A percentile compares a stretch with the other conserved stretches of the same genome.
These are phyloP conservation scores for Beverwykella pulmonaria DNA, from an alignment of 495 filamentous ascomycete species.

Conservation along the genomic window DNA sequence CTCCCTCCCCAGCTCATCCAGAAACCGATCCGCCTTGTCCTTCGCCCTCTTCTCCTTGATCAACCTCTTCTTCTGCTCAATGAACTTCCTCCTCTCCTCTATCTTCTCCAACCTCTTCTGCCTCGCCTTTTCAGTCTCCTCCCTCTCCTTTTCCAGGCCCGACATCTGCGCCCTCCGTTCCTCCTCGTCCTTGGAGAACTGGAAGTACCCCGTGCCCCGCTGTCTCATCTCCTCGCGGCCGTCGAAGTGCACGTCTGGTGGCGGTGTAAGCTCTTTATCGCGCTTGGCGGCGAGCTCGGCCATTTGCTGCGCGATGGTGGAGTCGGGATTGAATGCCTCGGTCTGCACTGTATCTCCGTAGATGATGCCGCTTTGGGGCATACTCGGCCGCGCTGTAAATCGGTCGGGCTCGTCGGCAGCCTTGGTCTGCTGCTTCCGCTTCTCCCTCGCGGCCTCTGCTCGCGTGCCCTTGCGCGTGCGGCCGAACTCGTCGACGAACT, in stretches of 20 bases:
- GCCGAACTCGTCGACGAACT: slow-evolving; percentile 90
- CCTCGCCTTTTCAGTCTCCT: slow-evolving; percentile 63
- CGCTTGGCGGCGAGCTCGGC: slow-evolving; percentile 69
- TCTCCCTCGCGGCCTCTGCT: slow-evolving; percentile 61
- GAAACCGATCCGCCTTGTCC: slow-evolving; percentile 25
- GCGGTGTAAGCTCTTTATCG: slow-evolving; percentile 75
- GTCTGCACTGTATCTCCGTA: slow-evolving; percentile 80
- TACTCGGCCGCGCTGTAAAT: slow-evolving; percentile 61
- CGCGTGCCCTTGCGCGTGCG: slow-evolving; percentile 69
- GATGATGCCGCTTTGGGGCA: slow-evolving; percentile 69
- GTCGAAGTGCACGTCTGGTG: slow-evolving; percentile 80
- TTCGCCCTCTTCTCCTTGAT: slow-evolving; percentile 52
- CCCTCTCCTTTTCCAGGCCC: slow-evolving; percentile 64
- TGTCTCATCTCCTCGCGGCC: slow-evolving; percentile 77
- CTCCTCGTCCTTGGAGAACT: slow-evolving; percentile 72
- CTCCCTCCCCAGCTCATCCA: slow-evolving; percentile 27
- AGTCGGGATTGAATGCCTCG: slow-evolving; percentile 75
- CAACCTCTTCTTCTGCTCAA: slow-evolving; percentile 55
- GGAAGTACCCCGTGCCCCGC: slow-evolving; percentile 89
- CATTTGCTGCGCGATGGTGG: slow-evolving; percentile 63
- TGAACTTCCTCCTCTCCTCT: slow-evolving; percentile 60
- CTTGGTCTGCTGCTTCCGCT: slow-evolving; percentile 51
- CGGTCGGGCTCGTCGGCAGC: slow-evolving; percentile 51
- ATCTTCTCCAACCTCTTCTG: slow-evolving; percentile 54
- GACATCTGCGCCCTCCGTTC: slow-evolving; percentile 74